phyloP scores from a whole-genome alignment of 2,329 filamentous ascomycete species.

The Fusarium sp. region DNA sequence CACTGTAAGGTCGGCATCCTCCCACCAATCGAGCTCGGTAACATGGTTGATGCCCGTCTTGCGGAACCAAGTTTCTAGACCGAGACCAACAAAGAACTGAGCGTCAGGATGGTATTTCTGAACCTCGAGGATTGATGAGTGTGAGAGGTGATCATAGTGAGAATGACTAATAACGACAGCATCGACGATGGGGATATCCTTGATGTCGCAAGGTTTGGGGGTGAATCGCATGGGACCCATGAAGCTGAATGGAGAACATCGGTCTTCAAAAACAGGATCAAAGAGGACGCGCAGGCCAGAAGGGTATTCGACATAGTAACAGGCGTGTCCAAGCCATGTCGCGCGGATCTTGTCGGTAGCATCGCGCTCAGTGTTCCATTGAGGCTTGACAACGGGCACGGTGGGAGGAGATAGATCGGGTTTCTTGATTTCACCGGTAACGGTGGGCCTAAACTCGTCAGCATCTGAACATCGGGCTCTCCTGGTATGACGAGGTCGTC shows the following conservation, averaged over 20 bases:
- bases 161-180: constrained; percentile 85
- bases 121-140: constrained; percentile 77
- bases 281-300: constrained; percentile 87
- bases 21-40: constrained; percentile 96
- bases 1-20: constrained; percentile 78
- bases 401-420: constrained; percentile 73
- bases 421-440: constrained; percentile 51
- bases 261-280: constrained; percentile 90
- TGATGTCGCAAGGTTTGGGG: constrained; percentile 75
- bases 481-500: not conserved
- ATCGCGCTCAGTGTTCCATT: constrained; percentile 70
- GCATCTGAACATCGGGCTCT: not conserved
- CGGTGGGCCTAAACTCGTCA: constrained; percentile 47
- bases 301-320: constrained; percentile 91
- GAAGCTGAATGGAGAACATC: constrained; percentile 79
- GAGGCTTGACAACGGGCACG: constrained; percentile 71
- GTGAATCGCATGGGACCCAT: constrained; percentile 82
- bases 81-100: constrained; percentile 88
- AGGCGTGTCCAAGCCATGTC: constrained; percentile 95
- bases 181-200: constrained; percentile 80
- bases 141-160: constrained; percentile 92
- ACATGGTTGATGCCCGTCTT: constrained; percentile 75
- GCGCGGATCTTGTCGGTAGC: constrained; percentile 72
- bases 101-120: constrained; percentile 75
- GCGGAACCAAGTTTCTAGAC: constrained; percentile 84